phyloP scores from a whole-genome alignment of 208 protist genomes.

The Leishmania guyanensis region DNA sequence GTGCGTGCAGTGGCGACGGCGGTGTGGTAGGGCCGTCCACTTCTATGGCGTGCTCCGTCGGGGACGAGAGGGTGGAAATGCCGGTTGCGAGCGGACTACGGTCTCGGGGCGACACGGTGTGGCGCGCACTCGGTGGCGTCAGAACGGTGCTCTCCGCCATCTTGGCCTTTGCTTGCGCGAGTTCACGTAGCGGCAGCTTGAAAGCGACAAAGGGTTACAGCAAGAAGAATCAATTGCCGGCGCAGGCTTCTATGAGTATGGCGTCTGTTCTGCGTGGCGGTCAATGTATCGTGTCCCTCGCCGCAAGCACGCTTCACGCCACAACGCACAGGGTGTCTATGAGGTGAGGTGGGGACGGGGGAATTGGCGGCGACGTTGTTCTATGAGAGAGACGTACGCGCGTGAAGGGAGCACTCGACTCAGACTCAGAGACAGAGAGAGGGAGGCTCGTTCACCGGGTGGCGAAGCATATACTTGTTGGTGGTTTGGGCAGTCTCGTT shows the following conservation, averaged over 20 bases:
- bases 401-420: conserved; percentile 1
- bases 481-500: not conserved
- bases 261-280: not conserved
- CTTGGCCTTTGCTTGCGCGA: conserved; percentile 4
- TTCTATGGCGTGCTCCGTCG: conserved; percentile 10
- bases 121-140: conserved; percentile 18
- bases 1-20: conserved; percentile 1
- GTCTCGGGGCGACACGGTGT: conserved; percentile 9
- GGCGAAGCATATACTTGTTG: not conserved
- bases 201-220: not conserved
- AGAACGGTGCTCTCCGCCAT: conserved; percentile 18
- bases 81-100: conserved; percentile 16
- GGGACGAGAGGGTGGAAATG: conserved; percentile 24
- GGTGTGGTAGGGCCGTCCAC: conserved; percentile 6
- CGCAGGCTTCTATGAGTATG: not conserved
- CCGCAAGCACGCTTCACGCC: not conserved
- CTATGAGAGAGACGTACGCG: not conserved
- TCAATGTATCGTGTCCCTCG: not conserved
- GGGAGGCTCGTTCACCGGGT: not conserved
- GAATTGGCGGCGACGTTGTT: not conserved
- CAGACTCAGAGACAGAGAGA: not conserved
- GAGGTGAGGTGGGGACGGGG: not conserved
- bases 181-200: not conserved
- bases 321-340: not conserved
- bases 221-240: not conserved